Percentiles rank a stretch among this genome's conserved stretches.
Evolutionary conservation across 2,329 filamentous ascomycete genomes (phyloP).

Genomic region (Aspergillus novoparasiticus): DNA sequence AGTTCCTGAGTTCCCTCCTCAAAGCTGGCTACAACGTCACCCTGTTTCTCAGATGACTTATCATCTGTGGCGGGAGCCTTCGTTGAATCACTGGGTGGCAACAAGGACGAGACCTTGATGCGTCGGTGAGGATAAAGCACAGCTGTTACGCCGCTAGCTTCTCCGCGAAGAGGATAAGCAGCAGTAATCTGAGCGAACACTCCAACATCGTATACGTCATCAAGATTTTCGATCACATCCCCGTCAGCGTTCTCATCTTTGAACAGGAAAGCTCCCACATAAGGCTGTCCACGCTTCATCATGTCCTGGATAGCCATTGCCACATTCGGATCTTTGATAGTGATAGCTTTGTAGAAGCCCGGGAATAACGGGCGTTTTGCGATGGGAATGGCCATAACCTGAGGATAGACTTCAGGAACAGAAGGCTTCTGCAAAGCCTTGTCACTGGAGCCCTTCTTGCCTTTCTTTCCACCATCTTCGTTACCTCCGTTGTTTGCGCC

Average conservation of each 20-base stretch:
- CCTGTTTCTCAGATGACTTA: constrained; percentile 69
- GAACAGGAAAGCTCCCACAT: constrained; percentile 94
- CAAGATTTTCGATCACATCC: constrained; percentile 85
- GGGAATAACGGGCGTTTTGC: constrained; percentile 91
- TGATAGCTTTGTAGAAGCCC: constrained; percentile 98
- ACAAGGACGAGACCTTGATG: constrained; percentile 83
- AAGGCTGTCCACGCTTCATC: constrained; percentile 94
- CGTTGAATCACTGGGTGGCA: constrained; percentile 62
- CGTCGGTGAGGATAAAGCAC: constrained; percentile 95
- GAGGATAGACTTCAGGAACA: constrained; percentile 93
- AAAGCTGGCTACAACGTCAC: constrained; percentile 95
- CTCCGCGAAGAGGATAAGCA: constrained; percentile 82
- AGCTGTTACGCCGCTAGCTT: constrained; percentile 82
- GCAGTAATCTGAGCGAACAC: constrained; percentile 98
- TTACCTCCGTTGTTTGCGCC: constrained; percentile 56
- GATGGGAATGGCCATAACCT: constrained; percentile 96
- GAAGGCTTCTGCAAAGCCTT: constrained; percentile 81
- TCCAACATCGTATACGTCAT: constrained; percentile 93
- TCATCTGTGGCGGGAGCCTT: constrained; percentile 37
- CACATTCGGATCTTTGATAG: constrained; percentile 89
- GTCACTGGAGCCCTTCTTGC: constrained; percentile 69
- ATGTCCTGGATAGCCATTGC: constrained; percentile 92
- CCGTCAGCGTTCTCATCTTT: constrained; percentile 94
- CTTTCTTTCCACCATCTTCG: constrained; percentile 69
- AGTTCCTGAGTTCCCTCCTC: constrained; percentile 75